Base-by-base conservation (phyloP, 225 moss, liverwort and hornwort genomes). In the Physcomitrellopsis africana region DNA sequence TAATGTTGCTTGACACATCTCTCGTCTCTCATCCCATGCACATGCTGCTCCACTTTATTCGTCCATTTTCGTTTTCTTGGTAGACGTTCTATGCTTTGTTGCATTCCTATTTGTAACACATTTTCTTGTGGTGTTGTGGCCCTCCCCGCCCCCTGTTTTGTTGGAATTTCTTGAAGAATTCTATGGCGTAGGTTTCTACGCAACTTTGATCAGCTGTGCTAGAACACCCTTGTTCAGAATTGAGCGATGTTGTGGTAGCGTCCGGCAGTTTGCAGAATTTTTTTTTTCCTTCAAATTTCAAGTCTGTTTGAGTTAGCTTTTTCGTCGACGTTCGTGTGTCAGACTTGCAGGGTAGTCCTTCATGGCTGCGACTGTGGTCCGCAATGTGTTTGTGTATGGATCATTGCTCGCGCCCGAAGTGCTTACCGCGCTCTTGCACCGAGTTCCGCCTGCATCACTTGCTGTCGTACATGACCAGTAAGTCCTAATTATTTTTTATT, bases 331-430 rank as follows among this genome's bases (percentile, higher is more conserved):
- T 56, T 72, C 15, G 51, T 18, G 66, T 42, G 19, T 63, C 68
- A 60, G 63, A 75, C 51, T 73, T 43, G 65, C 48, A 63, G 66
- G 49, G 60, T 60, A 75, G 49, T 55, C 27, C 47, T 69, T 67
- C 49, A 90, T 88, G 73, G 85, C 83, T 58, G 75, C 64, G 41
- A 45, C 68, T 57, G 72, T 76, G 61, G 72, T 91, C 62, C 86
- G 91, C 17, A 86, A 86, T 77, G 91, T 91, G 69, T 96, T 96
- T 72, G 96, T 96, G 41, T 96, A 96, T 65, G 96, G 96, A 51
- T 81, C 94, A 26, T 67, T 96, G 67, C 82, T 94, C 67, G 94
- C 94, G 60, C 94, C 96, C 7, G 94, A 96, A 81, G 92, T 96
- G 82, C 75, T 94, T 53, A 67, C 65, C 24, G 89, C 88, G 7